Percentiles rank a stretch among this genome's conserved stretches.
phyloP scores from a whole-genome alignment of 768 basidiomycete species.

The Russula sp. region DNA sequence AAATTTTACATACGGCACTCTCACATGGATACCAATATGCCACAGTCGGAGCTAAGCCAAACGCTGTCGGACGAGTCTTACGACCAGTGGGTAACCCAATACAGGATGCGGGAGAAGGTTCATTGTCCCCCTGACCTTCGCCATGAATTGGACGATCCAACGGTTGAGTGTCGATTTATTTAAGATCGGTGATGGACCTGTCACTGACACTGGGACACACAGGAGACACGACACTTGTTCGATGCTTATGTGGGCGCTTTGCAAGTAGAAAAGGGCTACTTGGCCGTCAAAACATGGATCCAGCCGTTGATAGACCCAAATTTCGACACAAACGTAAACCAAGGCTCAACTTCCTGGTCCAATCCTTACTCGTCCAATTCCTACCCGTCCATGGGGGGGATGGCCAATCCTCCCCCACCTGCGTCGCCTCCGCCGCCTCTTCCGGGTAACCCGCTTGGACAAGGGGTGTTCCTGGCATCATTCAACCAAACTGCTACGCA shows the following conservation, averaged over 20 bases:
- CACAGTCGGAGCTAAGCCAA: background rate
- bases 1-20: background rate
- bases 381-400: background rate
- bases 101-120: slow-evolving; percentile 25
- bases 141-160: slow-evolving; percentile 6
- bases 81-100: slow-evolving; percentile 26
- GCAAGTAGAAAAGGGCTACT: slow-evolving; percentile 14
- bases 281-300: slow-evolving; percentile 19
- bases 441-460: slow-evolving; percentile 55
- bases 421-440: slow-evolving; percentile 40
- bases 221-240: slow-evolving; percentile 27
- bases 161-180: slow-evolving; percentile 1
- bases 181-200: background rate
- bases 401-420: slow-evolving; percentile 35
- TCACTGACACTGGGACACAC: background rate
- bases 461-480: slow-evolving; percentile 66
- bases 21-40: slow-evolving; percentile 1
- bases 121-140: slow-evolving; percentile 16
- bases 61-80: slow-evolving; percentile 4
- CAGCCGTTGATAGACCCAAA: slow-evolving; percentile 23
- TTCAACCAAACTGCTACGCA: slow-evolving; percentile 75
- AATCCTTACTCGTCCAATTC: background rate
- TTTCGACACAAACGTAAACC: background rate
- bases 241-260: slow-evolving; percentile 26
- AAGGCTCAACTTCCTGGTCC: background rate